phyloP scores from a whole-genome alignment of 495 filamentous ascomycete genomes.

The Beverwykella pulmonaria region DNA sequence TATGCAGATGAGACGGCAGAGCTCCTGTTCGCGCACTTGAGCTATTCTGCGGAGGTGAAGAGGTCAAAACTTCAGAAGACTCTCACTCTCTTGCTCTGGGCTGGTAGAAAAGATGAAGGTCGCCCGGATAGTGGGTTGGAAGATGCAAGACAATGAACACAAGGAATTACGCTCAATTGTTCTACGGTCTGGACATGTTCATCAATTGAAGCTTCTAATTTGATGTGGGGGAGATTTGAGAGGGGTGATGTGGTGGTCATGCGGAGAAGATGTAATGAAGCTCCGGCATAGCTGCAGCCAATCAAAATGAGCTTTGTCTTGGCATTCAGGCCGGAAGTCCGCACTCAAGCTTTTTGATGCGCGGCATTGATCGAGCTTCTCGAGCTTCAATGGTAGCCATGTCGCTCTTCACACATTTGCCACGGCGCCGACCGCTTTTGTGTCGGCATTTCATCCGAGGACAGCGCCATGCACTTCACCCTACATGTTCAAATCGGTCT shows the following conservation, averaged over 20 bases:
- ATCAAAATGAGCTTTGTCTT: background rate
- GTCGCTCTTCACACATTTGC: slow-evolving; percentile 18
- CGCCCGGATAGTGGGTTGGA: background rate
- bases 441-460: slow-evolving; percentile 21
- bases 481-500: background rate
- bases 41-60: background rate
- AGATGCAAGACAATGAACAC: background rate
- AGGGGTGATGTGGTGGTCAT: no score
- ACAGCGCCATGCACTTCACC: background rate
- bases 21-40: background rate
- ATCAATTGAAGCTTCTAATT: no score
- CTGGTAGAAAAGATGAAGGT: background rate
- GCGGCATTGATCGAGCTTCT: background rate
- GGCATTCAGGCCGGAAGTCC: slow-evolving; percentile 5
- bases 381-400: slow-evolving; percentile 24
- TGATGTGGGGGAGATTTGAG: background rate
- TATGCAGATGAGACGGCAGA: background rate
- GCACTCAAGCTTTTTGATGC: background rate
- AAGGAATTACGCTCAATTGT: background rate
- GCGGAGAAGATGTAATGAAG: no score
- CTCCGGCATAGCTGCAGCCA: slow-evolving; percentile 9
- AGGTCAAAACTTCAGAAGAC: background rate
- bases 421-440: slow-evolving; percentile 13
- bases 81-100: background rate
- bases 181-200: no score